These are phyloP conservation scores for Myxozyma vanderwaltii DNA, from an alignment of 805 yeast genomes.

Conservation along the genomic window DNA sequence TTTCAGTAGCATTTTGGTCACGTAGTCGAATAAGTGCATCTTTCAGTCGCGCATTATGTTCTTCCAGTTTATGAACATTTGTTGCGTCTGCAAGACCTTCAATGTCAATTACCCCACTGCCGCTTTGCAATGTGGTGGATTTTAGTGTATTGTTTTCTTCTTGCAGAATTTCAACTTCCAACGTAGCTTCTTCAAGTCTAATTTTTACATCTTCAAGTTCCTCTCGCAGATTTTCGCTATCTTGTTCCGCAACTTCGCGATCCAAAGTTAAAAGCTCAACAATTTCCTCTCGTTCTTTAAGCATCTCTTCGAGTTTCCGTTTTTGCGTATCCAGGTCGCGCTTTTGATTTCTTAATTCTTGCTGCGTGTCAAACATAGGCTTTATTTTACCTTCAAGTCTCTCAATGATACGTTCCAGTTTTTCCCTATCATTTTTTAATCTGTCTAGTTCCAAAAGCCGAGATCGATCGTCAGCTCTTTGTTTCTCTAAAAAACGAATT, in stretches of 20 bases:
- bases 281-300: conserved; percentile 36
- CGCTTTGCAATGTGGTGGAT: background rate
- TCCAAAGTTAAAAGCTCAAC: conserved; percentile 43
- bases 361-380: conserved; percentile 40
- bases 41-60: conserved; percentile 49
- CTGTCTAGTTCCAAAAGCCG: conserved; percentile 20
- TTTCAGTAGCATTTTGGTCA: conserved; percentile 36
- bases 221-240: conserved; percentile 34
- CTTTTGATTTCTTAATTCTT: conserved; percentile 32
- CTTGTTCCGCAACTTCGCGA: conserved; percentile 44
- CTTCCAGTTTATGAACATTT: background rate
- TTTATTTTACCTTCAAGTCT: conserved; percentile 40
- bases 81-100: background rate
- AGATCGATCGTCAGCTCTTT: conserved; percentile 39
- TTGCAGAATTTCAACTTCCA: conserved; percentile 38
- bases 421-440: conserved; percentile 35
- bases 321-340: conserved; percentile 30
- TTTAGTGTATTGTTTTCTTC: conserved; percentile 36
- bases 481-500: conserved; percentile 27
- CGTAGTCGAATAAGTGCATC: conserved; percentile 47
- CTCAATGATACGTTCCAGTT: conserved; percentile 36
- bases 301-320: conserved; percentile 30
- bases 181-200: conserved; percentile 34
- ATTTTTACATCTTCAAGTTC: conserved; percentile 35
- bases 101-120: background rate